Conservation (phyloP, 257 asterid species). For the Verbascum thapsus region DNA sequence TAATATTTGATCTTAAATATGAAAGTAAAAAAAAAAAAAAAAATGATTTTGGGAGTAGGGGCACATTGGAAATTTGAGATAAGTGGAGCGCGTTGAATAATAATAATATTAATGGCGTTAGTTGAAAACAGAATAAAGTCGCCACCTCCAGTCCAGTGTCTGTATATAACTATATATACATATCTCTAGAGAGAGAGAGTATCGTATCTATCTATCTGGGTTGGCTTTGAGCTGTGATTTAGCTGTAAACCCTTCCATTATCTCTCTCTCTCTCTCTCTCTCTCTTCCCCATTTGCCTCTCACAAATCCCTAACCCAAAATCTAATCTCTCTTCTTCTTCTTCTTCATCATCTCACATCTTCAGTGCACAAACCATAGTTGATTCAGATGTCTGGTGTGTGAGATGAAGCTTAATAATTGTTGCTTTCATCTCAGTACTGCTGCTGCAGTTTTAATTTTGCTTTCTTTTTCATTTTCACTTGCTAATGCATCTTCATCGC, state of each 20-base stretch:
- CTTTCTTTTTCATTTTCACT: slow-evolving; percentile 8
- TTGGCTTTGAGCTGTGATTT: slow-evolving; percentile 91
- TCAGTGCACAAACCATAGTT: neutral
- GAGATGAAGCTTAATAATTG: slow-evolving; percentile 64
- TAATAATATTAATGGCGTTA: slow-evolving; percentile 39
- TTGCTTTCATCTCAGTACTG: slow-evolving; percentile 26
- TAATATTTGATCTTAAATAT: neutral
- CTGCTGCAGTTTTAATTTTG: slow-evolving; percentile 29
- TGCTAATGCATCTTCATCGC: slow-evolving; percentile 26
- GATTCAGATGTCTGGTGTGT: slow-evolving; percentile 72
- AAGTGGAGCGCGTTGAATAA: slow-evolving; percentile 51
- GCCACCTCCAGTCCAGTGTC: no score
- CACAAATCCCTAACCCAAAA: no score
- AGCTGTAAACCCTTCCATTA: slow-evolving; percentile 54
- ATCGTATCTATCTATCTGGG: slow-evolving; percentile 39
- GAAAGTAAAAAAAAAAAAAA: neutral
- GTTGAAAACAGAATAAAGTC: slow-evolving; percentile 38
- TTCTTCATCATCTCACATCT: slow-evolving; percentile 25
- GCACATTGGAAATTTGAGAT: slow-evolving; percentile 30
- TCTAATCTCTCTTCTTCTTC: neutral
- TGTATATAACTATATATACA: no score
- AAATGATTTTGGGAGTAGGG: neutral
- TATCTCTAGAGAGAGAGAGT: slow-evolving; percentile 33
- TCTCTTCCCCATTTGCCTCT: neutral
- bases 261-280: slow-evolving; percentile 28